A percentile compares a stretch with the other conserved stretches of the same genome.
phyloP scores from a whole-genome alignment of 352 stramenopile species.

The Phytophthora litchii region DNA sequence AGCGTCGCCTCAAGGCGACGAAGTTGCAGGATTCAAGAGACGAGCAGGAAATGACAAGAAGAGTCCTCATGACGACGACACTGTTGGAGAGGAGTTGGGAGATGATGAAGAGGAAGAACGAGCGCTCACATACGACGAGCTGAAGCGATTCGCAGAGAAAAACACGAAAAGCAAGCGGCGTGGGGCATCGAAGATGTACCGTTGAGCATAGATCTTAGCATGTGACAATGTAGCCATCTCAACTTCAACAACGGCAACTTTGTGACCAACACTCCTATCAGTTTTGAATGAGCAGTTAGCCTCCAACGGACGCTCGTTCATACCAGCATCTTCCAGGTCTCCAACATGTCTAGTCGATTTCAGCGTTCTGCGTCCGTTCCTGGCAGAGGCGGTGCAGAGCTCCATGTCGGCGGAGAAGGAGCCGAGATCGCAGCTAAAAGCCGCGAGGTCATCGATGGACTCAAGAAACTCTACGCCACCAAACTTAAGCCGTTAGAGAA shows the following conservation, averaged over 20 bases:
- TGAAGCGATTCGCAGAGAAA: conserved; percentile 65
- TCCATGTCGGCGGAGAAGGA: conserved; percentile 51
- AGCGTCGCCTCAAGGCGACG: conserved; percentile 11
- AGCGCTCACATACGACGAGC: conserved; percentile 75
- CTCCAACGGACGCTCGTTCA: conserved; percentile 13
- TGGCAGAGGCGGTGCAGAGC: conserved; percentile 38
- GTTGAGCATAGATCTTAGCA: conserved; percentile 6
- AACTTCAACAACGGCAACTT: conserved; percentile 32
- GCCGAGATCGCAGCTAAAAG: conserved; percentile 71
- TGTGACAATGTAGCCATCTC: conserved; percentile 13
- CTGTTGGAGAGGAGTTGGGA: conserved; percentile 17
- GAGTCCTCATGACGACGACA: conserved; percentile 1
- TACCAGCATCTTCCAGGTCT: conserved; percentile 8
- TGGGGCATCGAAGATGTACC: conserved; percentile 7
- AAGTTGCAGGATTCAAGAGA: conserved; percentile 1
- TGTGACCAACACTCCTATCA: conserved; percentile 20
- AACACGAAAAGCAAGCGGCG: conserved; percentile 45
- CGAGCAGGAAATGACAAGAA: conserved; percentile 20
- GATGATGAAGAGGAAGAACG: conserved; percentile 74
- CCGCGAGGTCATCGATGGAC: conserved; percentile 72
- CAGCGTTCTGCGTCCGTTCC: conserved; percentile 24
- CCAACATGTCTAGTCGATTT: conserved; percentile 27
- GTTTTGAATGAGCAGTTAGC: conserved; percentile 14
- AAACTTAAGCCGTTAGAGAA: conserved; percentile 90
- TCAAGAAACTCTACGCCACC: conserved; percentile 80